Percentiles rank a stretch among this genome's conserved stretches.
phyloP scores from a whole-genome alignment of 352 stramenopile genomes.

The Phytophthora pseudosyringae region DNA sequence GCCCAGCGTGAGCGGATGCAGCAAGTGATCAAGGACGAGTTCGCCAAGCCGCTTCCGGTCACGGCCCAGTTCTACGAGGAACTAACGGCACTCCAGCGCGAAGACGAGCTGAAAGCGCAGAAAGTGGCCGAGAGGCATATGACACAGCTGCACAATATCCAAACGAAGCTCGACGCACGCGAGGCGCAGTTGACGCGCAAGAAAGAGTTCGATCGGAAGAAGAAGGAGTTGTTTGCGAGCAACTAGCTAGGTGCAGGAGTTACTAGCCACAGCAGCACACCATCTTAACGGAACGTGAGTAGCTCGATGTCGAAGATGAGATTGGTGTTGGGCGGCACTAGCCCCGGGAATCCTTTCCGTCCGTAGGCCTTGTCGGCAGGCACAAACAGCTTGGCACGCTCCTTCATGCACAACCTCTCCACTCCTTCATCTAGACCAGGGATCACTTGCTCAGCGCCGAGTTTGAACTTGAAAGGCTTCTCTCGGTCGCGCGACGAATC shows the following conservation, averaged over 20 bases:
- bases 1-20: conserved; percentile 56
- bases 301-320: conserved; percentile 94
- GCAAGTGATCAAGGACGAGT: conserved; percentile 59
- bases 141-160: conserved; percentile 56
- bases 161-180: conserved; percentile 57
- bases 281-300: conserved; percentile 74
- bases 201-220: conserved; percentile 71
- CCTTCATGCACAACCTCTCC: conserved; percentile 83
- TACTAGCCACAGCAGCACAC: background rate
- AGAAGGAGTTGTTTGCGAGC: conserved; percentile 55
- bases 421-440: conserved; percentile 86
- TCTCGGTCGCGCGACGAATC: conserved; percentile 78
- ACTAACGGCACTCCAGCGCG: conserved; percentile 27
- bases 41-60: conserved; percentile 60
- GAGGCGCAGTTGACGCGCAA: conserved; percentile 50
- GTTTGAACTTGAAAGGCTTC: conserved; percentile 92
- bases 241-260: conserved; percentile 1
- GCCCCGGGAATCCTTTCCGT: conserved; percentile 80
- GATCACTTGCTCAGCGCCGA: conserved; percentile 90
- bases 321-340: conserved; percentile 93
- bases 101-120: conserved; percentile 44
- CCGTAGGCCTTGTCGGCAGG: conserved; percentile 88
- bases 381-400: conserved; percentile 89
- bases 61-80: conserved; percentile 47
- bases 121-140: conserved; percentile 45